A percentile compares a stretch with the other conserved stretches of the same genome.
Evolutionary conservation across 345 rosid genomes (phyloP).

Genomic region (Trapa incisa): DNA sequence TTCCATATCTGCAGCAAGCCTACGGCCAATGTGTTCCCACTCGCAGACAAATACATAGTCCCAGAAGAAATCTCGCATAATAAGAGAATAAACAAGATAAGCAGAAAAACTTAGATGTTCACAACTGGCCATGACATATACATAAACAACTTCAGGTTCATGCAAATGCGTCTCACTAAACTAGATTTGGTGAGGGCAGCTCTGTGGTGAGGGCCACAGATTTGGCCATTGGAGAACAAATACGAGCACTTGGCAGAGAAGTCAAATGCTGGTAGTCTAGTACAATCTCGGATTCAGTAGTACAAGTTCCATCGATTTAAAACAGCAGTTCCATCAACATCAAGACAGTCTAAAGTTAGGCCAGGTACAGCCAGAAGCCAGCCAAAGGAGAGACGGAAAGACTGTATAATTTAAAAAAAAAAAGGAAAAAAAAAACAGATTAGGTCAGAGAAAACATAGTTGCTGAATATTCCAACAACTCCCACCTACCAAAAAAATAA

Average conservation of each 20-base stretch:
- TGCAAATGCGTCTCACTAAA: too few species aligned
- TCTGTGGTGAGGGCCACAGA: too few species aligned
- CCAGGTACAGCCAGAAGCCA: background rate
- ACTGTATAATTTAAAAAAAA: background rate
- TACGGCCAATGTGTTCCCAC: background rate
- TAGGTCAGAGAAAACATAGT: background rate
- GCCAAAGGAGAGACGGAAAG: background rate
- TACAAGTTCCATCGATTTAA: too few species aligned
- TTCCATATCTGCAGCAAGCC: background rate
- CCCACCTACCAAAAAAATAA: background rate
- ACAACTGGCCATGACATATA: too few species aligned
- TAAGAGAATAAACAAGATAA: background rate
- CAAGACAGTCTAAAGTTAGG: background rate
- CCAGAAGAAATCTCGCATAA: background rate
- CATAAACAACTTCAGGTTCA: too few species aligned
- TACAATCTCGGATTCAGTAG: too few species aligned
- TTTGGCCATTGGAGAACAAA: background rate
- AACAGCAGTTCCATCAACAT: background rate
- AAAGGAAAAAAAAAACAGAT: background rate
- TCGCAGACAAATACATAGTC: background rate
- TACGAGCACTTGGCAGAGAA: background rate
- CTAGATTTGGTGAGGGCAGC: too few species aligned
- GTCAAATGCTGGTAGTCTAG: too few species aligned
- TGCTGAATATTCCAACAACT: slow-evolving; percentile 2
- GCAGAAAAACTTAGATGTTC: background rate